Base-by-base conservation (phyloP, 2,329 filamentous ascomycete species). In the Trichoderma asperellum region DNA sequence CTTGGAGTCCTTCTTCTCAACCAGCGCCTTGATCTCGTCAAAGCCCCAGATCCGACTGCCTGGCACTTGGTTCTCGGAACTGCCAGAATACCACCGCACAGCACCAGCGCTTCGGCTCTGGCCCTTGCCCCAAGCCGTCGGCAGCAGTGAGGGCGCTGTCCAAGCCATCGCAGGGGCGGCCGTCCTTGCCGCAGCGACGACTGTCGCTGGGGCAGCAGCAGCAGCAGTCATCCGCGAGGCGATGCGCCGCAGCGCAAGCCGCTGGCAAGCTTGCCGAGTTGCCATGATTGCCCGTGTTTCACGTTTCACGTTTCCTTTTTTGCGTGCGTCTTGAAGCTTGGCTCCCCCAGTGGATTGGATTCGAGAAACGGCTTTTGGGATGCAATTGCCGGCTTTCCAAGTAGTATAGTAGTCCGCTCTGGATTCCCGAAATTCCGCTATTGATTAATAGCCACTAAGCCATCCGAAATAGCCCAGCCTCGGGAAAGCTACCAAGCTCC, bases 1-100 rank as follows among this genome's bases (percentile, higher is more conserved):
- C 55, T 73, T 64, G 16, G 55, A 21, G 6, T 64, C 55, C 60
- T 69, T 61, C 0, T 40, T 49, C 35, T 59, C 71, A 18, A 69
- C 58, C 6, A 67, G 32, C 40, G 64, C 68, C 18, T 71, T 70
- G 72, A 43, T 76, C 70, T 32, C 76, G 73, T 70, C 79, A 74
- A 87, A 88, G 8, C 73, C 77, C 80, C 84, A 88, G 11, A 81
- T 75, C 73, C 81, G 85, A 58, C 68, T 71, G 2, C 27, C 35
- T 12, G 61, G 67, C 27, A 65, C 63, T 34, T 62, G 40, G 4
- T 43, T 72, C 6, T 71, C 69, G 18, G 63, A 29, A 21, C 57
- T 61, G 21, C 60, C 71, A 32, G 78, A 80, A 71, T 78, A 81
- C 43, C 74, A 73, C 11, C 76, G 66, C 55, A 59, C 59, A 37